Base-by-base conservation (phyloP, 2,329 filamentous ascomycete species). In the Calonectria ilicicola region DNA sequence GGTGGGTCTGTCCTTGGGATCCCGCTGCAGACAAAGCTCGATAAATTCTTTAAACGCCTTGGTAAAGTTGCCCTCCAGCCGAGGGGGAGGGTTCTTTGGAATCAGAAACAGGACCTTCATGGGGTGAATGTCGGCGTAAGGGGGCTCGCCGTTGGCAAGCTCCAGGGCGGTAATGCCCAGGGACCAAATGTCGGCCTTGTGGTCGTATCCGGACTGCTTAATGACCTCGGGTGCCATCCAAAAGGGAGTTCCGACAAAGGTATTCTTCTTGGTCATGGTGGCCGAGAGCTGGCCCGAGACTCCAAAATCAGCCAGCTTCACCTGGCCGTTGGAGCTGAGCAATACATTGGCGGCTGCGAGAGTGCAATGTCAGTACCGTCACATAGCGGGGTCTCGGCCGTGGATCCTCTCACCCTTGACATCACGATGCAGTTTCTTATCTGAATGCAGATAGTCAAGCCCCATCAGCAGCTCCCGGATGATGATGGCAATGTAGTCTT, bases 191-290 rank as follows among this genome's bases (percentile, higher is more conserved):
- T 98, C 96, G 53, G 96, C 96, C 86, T 98, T 98, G 86, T 98
- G 95, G 83, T 98, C 96, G 86, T 98, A 98, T 62, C 96, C 96
- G 70, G 95, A 98, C 84, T 99, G 96, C 86, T 98, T 98, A 84
- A 99, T 99, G 68, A 98, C 96, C 85, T 99, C 96, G 14, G 96
- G 96, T 3, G 97, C 96, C 96, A 99, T 99, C 97, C 97, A 99
- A 83, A 98, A 99, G 1, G 97, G 96, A 0, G 96, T 98, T 40
- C 97, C 97, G 38, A 99, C 96, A 83, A 98, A 99, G 0, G 96
- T 98, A 82, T 98, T 98, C 87, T 98, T 98, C 89, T 98, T 98
- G 74, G 96, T 98, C 96, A 98, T 98, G 63, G 96, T 99, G 8
- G 96, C 96, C 12, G 96, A 97, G 26, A 98, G 89, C 85, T 98